Evolutionary conservation across 108 stramenopile species (phyloP).

Genomic region (Cyclostephanos invisitatus): DNA sequence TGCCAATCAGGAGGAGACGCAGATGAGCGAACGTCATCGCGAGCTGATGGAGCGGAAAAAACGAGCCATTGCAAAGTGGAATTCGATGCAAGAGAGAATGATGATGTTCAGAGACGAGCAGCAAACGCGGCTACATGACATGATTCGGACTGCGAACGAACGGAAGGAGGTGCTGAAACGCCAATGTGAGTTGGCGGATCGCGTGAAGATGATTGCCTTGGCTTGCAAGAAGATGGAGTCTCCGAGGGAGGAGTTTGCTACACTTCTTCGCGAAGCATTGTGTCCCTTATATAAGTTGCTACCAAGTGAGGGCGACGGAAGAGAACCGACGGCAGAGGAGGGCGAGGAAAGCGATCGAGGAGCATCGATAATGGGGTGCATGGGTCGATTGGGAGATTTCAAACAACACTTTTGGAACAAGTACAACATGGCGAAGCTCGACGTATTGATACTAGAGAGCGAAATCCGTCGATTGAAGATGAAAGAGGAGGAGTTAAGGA

Average conservation of each 20-base stretch:
- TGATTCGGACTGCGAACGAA: constrained; percentile 42
- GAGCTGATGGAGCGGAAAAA: constrained; percentile 35
- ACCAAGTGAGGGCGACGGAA: neutral
- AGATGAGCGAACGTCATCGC: constrained; percentile 26
- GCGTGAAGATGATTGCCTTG: constrained; percentile 39
- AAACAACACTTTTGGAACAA: constrained; percentile 46
- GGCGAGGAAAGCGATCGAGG: constrained; percentile 4
- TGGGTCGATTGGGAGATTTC: constrained; percentile 20
- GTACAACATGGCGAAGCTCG: constrained; percentile 44
- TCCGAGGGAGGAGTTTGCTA: constrained; percentile 41
- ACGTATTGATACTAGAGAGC: constrained; percentile 30
- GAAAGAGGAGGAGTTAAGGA: constrained; percentile 28
- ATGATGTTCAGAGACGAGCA: constrained; percentile 37
- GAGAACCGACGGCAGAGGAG: neutral
- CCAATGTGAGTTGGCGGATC: constrained; percentile 38
- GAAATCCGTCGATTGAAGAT: constrained; percentile 19
- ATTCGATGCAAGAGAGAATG: constrained; percentile 42
- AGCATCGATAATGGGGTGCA: constrained; percentile 7
- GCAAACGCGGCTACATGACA: constrained; percentile 22
- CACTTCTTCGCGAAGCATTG: constrained; percentile 17
- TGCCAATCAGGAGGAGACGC: constrained; percentile 38
- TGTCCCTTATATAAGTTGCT: neutral
- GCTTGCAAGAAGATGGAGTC: constrained; percentile 36
- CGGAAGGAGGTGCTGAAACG: constrained; percentile 29
- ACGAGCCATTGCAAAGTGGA: constrained; percentile 38